These are phyloP conservation scores for Prunus mira DNA, from an alignment of 306 rosid species.

Conservation along the genomic window DNA sequence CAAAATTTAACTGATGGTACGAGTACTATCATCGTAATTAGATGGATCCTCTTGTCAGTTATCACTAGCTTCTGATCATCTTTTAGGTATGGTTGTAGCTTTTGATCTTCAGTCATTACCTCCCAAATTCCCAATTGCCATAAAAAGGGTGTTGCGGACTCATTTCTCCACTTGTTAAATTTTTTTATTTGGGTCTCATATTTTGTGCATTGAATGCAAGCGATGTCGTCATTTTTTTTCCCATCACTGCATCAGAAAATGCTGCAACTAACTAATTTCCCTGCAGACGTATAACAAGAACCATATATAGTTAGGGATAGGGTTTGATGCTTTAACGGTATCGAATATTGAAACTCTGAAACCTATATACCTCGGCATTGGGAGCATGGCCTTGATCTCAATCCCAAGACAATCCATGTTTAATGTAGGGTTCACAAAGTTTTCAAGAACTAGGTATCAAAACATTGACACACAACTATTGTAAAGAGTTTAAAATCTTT, in stretches of 20 bases:
- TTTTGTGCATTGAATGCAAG: background rate
- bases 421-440: too few relatives aligned
- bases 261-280: background rate
- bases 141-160: background rate
- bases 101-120: background rate
- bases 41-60: background rate
- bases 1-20: too few relatives aligned
- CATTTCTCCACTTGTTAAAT: background rate
- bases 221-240: conserved; percentile 9
- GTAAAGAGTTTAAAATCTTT: too few relatives aligned
- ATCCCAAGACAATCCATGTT: background rate
- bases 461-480: too few relatives aligned
- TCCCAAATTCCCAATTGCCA: background rate
- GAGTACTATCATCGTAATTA: background rate
- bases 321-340: background rate
- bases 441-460: too few relatives aligned
- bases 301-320: background rate
- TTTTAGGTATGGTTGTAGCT: too few relatives aligned
- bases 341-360: background rate
- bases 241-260: background rate
- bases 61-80: background rate
- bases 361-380: background rate
- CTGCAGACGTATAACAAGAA: background rate
- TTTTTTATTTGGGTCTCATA: background rate
- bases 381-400: background rate